Percentiles rank a stretch among this genome's conserved stretches.
phyloP scores from a whole-genome alignment of 768 basidiomycete species.

The Floccularia luteovirens region DNA sequence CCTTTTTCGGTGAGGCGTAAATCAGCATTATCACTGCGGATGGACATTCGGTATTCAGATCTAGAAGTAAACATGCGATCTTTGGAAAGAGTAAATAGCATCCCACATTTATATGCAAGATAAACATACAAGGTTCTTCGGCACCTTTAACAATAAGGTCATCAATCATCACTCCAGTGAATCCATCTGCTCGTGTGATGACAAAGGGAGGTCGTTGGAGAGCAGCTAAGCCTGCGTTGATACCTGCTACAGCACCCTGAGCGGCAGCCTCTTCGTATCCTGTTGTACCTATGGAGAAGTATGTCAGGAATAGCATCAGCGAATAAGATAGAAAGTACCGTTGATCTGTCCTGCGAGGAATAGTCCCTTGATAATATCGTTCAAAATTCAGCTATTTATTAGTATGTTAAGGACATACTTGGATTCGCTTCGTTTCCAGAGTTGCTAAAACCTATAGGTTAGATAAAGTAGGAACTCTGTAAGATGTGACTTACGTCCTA shows the following conservation, averaged over 20 bases:
- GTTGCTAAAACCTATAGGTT: conserved; percentile 41
- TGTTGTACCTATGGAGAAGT: conserved; percentile 54
- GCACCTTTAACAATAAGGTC: conserved; percentile 85
- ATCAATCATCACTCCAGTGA: conserved; percentile 87
- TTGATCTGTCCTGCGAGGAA: conserved; percentile 92
- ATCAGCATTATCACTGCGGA: conserved; percentile 89
- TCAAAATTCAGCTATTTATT: not conserved
- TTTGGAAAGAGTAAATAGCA: conserved; percentile 17
- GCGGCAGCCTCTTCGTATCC: conserved; percentile 94
- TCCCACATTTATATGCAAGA: not conserved
- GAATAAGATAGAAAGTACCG: conserved; percentile 23
- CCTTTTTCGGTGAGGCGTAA: conserved; percentile 74
- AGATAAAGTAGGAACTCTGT: conserved; percentile 1
- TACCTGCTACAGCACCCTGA: conserved; percentile 82
- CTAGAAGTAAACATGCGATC: conserved; percentile 93
- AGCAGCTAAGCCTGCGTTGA: conserved; percentile 77
- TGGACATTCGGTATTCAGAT: conserved; percentile 84
- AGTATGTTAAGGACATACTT: conserved; percentile 25
- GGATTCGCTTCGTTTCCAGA: conserved; percentile 79
- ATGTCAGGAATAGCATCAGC: not conserved
- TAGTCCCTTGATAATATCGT: conserved; percentile 50
- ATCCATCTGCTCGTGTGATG: conserved; percentile 80
- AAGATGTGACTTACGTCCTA: conserved; percentile 44
- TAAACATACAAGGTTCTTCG: conserved; percentile 77
- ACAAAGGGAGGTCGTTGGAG: conserved; percentile 46